Percentiles rank a stretch among this genome's conserved stretches.
Evolutionary conservation across 140 eudicot genomes (phyloP).

Genomic region (Bidens hawaiensis): DNA sequence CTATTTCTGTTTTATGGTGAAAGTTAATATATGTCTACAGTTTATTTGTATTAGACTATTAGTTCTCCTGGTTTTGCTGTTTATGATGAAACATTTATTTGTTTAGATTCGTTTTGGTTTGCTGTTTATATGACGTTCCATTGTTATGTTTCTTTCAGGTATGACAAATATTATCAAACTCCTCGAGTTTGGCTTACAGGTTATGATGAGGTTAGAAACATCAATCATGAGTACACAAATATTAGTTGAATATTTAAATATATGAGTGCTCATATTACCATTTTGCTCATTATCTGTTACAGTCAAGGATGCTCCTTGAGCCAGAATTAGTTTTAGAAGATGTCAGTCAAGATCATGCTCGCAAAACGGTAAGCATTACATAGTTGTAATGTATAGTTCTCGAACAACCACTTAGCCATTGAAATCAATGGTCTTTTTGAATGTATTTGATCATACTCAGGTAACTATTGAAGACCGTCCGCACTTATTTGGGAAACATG

Average conservation of each 20-base stretch:
- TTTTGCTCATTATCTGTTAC: conserved; percentile 14
- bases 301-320: conserved; percentile 97
- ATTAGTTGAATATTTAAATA: background rate
- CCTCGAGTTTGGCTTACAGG: conserved; percentile 99
- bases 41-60: background rate
- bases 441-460: conserved; percentile 26
- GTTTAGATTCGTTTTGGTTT: background rate
- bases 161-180: conserved; percentile 95
- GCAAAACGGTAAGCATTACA: conserved; percentile 71
- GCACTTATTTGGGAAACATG: conserved; percentile 93
- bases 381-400: background rate
- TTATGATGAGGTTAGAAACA: conserved; percentile 85
- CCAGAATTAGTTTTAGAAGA: conserved; percentile 95
- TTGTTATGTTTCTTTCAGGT: conserved; percentile 40
- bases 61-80: background rate
- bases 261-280: background rate
- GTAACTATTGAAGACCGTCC: conserved; percentile 98
- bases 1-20: background rate
- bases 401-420: background rate
- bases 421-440: background rate
- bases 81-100: background rate
- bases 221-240: background rate
- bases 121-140: conserved; percentile 4
- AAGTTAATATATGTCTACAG: background rate
- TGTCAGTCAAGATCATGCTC: conserved; percentile 99